Percentiles rank a stretch among this genome's conserved stretches.
Evolutionary conservation across 2,329 filamentous ascomycete genomes (phyloP).

Genomic region (Piedraia hortae): DNA sequence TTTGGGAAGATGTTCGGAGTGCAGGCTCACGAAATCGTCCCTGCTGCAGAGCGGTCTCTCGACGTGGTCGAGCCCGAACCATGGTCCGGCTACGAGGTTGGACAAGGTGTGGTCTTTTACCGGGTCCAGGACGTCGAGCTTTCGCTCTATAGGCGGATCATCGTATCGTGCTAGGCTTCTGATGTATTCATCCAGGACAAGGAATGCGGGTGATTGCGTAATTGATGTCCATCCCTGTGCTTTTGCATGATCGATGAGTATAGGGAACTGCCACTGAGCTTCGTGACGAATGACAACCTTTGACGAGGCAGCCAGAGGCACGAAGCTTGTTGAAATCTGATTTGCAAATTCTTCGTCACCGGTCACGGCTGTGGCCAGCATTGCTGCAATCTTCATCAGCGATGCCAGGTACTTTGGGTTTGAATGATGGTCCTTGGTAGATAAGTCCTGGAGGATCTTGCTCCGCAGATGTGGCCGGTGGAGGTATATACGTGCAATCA

Average conservation of each 20-base stretch:
- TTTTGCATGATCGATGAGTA: conserved; percentile 16
- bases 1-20: conserved; percentile 2
- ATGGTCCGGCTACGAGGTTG: conserved; percentile 20
- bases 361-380: conserved; percentile 14
- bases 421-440: conserved; percentile 17
- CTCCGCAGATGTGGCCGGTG: conserved; percentile 11
- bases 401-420: conserved; percentile 22
- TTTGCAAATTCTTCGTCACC: conserved; percentile 14
- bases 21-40: conserved; percentile 15
- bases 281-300: conserved; percentile 27
- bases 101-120: conserved; percentile 17
- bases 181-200: conserved; percentile 18
- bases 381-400: conserved; percentile 20
- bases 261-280: conserved; percentile 22
- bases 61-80: conserved; percentile 17
- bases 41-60: conserved; percentile 13
- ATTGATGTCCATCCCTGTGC: conserved; percentile 13
- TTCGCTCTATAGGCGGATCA: conserved; percentile 12
- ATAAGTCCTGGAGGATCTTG: conserved; percentile 13
- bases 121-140: conserved; percentile 17
- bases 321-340: conserved; percentile 16
- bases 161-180: conserved; percentile 17
- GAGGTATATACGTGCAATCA: conserved; percentile 17
- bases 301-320: conserved; percentile 19
- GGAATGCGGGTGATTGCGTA: conserved; percentile 15